Percentiles rank a stretch among this genome's conserved stretches.
phyloP scores from a whole-genome alignment of 441 rosid species.

The Geranium incanum region DNA sequence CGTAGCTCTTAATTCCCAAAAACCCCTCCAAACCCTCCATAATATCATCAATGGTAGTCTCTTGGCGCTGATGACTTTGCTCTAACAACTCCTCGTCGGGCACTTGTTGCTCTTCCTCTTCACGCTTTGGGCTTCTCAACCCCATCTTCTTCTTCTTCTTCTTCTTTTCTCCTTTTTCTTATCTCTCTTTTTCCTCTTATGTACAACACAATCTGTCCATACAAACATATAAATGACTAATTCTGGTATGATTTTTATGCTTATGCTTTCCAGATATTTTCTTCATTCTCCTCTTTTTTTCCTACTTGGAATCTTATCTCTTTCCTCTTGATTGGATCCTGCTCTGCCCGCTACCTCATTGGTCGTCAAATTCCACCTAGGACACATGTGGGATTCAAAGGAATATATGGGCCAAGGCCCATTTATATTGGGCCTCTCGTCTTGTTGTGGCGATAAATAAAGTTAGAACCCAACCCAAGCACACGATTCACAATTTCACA shows the following conservation, averaged over 20 bases:
- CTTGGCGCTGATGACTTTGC: slow-evolving; percentile 10
- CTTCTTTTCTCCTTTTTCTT: neutral
- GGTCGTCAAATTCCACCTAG: neutral
- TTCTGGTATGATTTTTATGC: neutral
- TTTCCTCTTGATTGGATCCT: neutral
- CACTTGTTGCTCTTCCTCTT: slow-evolving; percentile 33
- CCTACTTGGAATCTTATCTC: slow-evolving; percentile 5
- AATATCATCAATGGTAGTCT: slow-evolving; percentile 5
- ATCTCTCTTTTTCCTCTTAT: neutral
- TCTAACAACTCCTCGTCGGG: slow-evolving; percentile 14
- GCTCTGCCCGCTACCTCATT: neutral
- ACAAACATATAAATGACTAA: neutral
- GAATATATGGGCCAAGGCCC: neutral
- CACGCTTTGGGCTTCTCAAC: slow-evolving; percentile 44
- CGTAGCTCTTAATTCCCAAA: slow-evolving; percentile 26
- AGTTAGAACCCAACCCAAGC: too few species aligned
- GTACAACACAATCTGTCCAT: neutral
- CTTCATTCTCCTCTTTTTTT: neutral
- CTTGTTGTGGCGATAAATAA: too few species aligned
- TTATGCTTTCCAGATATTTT: neutral
- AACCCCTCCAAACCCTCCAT: slow-evolving; percentile 35
- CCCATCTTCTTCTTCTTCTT: slow-evolving; percentile 21
- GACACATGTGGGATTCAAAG: neutral
- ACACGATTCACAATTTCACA: too few species aligned
- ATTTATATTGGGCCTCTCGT: too few species aligned